Evolutionary conservation across 257 asterid genomes (phyloP), one percentile per base, ranked within the genome.

Genomic region (Handroanthus guayacan): DNA sequence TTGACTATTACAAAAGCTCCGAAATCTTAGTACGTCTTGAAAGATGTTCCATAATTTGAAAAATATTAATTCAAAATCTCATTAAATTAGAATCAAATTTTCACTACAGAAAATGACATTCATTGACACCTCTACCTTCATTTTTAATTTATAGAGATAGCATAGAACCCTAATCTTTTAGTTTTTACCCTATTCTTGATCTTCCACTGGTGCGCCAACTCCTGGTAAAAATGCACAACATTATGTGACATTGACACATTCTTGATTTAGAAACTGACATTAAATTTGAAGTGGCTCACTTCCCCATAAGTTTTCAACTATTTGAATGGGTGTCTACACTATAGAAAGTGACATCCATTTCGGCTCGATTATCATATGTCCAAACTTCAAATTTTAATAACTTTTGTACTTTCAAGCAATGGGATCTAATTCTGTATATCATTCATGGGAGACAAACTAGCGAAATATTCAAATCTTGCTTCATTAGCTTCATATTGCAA

Each of bases 311-410:
- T 18, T 47, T 72, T 48, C 57, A 14, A 44, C 34, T 72, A 9
- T 43, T 34, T 20, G 17, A 34, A 31, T 10, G 3, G 13, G 25
- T 69, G 6, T 6, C 13, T 44, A 18, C 25, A 4, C 34, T 44
- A 67, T 20, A 51, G 47, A 34, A 31, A 48, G 62, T 68, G 62
- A 37, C 74, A 50, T 16, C 34, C 14, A 34, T 50, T 34, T 69
- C 45, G 31, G 39, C 12, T 31, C 36, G 3, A 16, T 7, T 64
- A 13, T n/a, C 8, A 0, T n/a, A 6, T 64, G 47, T 37, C 54
- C 16, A 36, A 5, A 65, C 6, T 64, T 10, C 20, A 36, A 37
- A 62, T 62, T 25, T 25, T 0, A 25, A 1, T 62, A 36, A 37
- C 36, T 62, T 62, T 17, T 25, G 9, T 20, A 20, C 9, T 37